Conservation (phyloP, 768 basidiomycete species). For the Cyclocybe cylindracea region DNA sequence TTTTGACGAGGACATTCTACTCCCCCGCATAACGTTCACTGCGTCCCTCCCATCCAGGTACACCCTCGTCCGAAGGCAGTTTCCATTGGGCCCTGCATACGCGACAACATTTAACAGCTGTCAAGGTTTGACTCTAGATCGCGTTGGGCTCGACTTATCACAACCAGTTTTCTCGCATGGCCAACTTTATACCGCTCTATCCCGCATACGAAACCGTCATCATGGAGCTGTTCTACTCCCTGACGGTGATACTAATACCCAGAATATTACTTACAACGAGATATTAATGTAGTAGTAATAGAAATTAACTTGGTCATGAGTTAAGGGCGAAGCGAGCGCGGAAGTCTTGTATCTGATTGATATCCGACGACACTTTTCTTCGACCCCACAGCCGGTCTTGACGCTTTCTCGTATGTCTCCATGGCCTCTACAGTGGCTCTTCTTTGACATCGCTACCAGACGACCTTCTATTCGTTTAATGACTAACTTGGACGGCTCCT, state of each 20-base stretch:
- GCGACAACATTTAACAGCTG: conserved; percentile 45
- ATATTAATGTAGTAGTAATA: conserved; percentile 2
- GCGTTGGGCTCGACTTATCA: conserved; percentile 38
- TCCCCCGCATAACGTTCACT: conserved; percentile 19
- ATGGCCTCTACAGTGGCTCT: too few relatives aligned
- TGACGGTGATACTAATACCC: neutral
- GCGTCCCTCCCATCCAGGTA: conserved; percentile 27
- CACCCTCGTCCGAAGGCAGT: conserved; percentile 32
- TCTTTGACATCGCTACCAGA: too few relatives aligned
- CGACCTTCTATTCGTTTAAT: too few relatives aligned
- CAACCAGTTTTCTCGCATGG: conserved; percentile 39
- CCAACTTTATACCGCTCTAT: conserved; percentile 24
- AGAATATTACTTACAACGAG: conserved; percentile 13
- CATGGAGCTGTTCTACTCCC: conserved; percentile 3
- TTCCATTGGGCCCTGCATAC: conserved; percentile 39
- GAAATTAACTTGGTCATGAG: too few relatives aligned
- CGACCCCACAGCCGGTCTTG: too few relatives aligned
- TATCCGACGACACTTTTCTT: too few relatives aligned
- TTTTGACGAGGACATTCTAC: conserved; percentile 15
- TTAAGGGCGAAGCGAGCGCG: too few relatives aligned
- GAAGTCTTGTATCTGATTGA: too few relatives aligned
- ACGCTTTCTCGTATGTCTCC: too few relatives aligned
- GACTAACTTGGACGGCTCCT: too few relatives aligned
- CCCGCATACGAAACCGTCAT: conserved; percentile 10
- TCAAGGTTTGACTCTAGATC: conserved; percentile 38